Percentiles rank a stretch among this genome's conserved stretches.
Conservation (phyloP, 169 alveolate species). For the Plasmodium ovale region DNA sequence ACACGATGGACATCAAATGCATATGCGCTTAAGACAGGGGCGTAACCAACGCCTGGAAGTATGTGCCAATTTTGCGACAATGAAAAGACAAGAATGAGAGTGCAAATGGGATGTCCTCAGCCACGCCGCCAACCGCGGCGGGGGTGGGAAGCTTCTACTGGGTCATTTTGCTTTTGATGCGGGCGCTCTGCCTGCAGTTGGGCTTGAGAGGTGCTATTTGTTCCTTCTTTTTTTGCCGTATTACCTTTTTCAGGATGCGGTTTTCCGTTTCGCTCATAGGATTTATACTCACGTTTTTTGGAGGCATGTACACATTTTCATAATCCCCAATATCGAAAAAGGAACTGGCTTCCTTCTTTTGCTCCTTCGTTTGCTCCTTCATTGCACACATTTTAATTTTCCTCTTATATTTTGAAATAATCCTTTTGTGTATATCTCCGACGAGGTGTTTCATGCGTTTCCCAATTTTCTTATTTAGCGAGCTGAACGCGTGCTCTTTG, state of each 20-base stretch:
- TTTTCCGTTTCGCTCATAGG: conserved; percentile 23
- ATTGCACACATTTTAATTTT: conserved; percentile 52
- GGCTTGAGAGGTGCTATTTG: conserved; percentile 20
- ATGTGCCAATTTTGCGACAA: too few species aligned
- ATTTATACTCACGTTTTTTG: conserved; percentile 39
- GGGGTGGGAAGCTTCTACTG: too few species aligned
- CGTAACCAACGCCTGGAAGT: too few species aligned
- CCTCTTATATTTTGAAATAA: conserved; percentile 64
- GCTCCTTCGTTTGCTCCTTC: conserved; percentile 12
- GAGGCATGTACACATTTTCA: conserved; percentile 61
- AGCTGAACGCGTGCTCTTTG: conserved; percentile 33
- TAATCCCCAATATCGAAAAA: background rate
- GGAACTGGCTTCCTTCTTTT: conserved; percentile 23
- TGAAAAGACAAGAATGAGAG: too few species aligned
- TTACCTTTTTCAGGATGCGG: conserved; percentile 26
- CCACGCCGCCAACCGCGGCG: too few species aligned
- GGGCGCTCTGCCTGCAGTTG: conserved; percentile 49
- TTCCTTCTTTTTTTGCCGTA: conserved; percentile 48
- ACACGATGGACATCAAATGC: too few species aligned
- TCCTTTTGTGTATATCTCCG: conserved; percentile 13
- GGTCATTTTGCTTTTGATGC: conserved; percentile 32
- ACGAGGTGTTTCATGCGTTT: conserved; percentile 9
- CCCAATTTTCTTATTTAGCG: conserved; percentile 10
- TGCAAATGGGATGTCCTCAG: too few species aligned
- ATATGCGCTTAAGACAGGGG: too few species aligned